These are phyloP conservation scores for Pythium dissimile DNA, from an alignment of 352 stramenopile species.

Conservation along the genomic window DNA sequence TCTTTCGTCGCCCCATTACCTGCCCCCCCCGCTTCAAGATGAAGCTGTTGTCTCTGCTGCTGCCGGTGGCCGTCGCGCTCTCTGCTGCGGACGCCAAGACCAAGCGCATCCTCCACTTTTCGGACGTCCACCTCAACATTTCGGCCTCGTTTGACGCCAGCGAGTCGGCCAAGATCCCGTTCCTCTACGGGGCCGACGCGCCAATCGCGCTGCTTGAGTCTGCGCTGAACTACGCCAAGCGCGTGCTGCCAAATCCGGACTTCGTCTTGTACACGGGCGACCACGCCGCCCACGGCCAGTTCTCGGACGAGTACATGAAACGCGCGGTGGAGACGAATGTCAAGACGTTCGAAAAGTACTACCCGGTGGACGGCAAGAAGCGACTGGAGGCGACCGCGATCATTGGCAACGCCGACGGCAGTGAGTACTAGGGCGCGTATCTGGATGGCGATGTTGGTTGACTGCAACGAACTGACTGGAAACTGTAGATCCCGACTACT, in stretches of 20 bases:
- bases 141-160: constrained; percentile 34
- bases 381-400: constrained; percentile 63
- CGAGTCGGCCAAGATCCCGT: constrained; percentile 36
- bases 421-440: constrained; percentile 25
- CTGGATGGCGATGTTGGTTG: background rate
- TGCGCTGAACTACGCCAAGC: constrained; percentile 55
- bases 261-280: constrained; percentile 84
- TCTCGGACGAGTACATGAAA: constrained; percentile 58
- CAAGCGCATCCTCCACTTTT: constrained; percentile 77
- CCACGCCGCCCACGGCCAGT: constrained; percentile 59
- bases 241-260: constrained; percentile 51
- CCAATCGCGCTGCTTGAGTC: constrained; percentile 62
- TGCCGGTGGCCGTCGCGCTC: background rate
- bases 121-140: constrained; percentile 83
- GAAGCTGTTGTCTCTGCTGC: constrained; percentile 3
- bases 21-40: background rate
- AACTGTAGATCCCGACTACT: constrained; percentile 56
- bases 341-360: constrained; percentile 65
- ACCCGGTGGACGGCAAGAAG: constrained; percentile 28
- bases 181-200: constrained; percentile 51
- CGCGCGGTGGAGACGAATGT: constrained; percentile 67
- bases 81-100: constrained; percentile 6
- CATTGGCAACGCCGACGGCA: constrained; percentile 72
- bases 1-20: background rate
- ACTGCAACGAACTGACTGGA: background rate